phyloP scores from a whole-genome alignment of 1,284 basidiomycete species.

The Irpex sp. region DNA sequence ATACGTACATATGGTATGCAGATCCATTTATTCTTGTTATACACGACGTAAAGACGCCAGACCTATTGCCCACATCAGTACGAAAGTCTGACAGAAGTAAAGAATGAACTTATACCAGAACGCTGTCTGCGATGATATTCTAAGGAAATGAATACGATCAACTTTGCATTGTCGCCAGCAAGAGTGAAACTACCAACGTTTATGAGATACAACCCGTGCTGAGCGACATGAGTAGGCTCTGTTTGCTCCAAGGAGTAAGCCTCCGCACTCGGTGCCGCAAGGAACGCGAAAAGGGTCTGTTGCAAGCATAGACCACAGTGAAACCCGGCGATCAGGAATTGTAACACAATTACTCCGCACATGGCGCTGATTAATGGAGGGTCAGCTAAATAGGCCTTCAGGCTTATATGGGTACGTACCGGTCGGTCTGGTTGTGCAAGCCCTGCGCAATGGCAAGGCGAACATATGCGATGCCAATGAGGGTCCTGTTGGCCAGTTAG shows the following conservation, averaged over 20 bases:
- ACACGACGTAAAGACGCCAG: neutral
- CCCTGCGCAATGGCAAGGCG: neutral
- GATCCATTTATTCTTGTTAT: neutral
- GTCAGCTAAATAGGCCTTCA: neutral
- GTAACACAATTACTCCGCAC: neutral
- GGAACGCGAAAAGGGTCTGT: neutral
- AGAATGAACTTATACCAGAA: neutral
- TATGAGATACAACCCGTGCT: neutral
- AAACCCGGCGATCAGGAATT: neutral
- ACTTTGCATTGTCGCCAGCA: neutral
- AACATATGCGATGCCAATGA: neutral
- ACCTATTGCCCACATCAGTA: neutral
- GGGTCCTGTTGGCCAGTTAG: neutral
- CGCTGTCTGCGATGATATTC: neutral
- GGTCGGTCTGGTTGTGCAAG: neutral
- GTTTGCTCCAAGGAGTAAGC: neutral
- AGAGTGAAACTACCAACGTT: neutral
- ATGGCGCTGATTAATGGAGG: neutral
- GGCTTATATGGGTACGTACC: neutral
- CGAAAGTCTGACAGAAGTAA: neutral
- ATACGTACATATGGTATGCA: neutral
- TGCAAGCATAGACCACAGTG: neutral
- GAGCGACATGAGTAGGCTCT: neutral
- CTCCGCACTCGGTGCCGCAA: neutral
- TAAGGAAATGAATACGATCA: neutral